Base-by-base conservation (phyloP, 106 monocot genomes). In the Alisma plantagoaquatica region DNA sequence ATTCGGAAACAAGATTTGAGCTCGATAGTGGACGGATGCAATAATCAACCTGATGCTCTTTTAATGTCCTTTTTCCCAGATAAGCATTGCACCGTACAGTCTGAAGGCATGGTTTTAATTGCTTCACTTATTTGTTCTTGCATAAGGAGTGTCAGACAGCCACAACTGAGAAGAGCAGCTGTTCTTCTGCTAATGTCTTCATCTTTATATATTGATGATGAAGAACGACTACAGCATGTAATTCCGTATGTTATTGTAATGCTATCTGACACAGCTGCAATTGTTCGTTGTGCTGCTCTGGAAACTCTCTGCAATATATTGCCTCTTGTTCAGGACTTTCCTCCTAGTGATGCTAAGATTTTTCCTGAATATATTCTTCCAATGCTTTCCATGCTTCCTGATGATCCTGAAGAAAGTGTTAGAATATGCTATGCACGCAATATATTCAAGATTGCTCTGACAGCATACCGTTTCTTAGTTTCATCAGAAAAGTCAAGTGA, bases 351-450 rank as follows among this genome's bases (percentile, higher is more conserved):
- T 73, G 83, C 84, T 24, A 89, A 81, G 76, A 89, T 96, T 66
- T 96, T 96, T 65, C 80, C 88, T 1, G 96, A 89, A 35, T 96
- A 96, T 72, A 96, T 96, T 49, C 89, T 96, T 50, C 96, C 96
- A 54, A 96, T 96, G 96, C 80, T 96, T 44, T 96, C 96, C 18
- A 84, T 71, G 77, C 84, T 96, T 71, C 96, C 96, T 16, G 84
- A 89, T 78, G 96, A 96, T 66, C 64, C 88, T 22, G 96, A 96
- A 54, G 84, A 96, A 87, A 96, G 89, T 63, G 96, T 96, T 17
- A 96, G 96, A 69, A 89, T 96, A 31, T 96, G 81, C 60, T 96
- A 89, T 89, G 81, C 88, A n/a, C 66, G 78, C 51, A 96, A 89
- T 57, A 85, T 96, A 27, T 81, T 57, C 63, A 96, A 96, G 60